A percentile compares a stretch with the other conserved stretches of the same genome.
Conservation (phyloP, 768 basidiomycete genomes). For the Punctularia strigosozonata region DNA sequence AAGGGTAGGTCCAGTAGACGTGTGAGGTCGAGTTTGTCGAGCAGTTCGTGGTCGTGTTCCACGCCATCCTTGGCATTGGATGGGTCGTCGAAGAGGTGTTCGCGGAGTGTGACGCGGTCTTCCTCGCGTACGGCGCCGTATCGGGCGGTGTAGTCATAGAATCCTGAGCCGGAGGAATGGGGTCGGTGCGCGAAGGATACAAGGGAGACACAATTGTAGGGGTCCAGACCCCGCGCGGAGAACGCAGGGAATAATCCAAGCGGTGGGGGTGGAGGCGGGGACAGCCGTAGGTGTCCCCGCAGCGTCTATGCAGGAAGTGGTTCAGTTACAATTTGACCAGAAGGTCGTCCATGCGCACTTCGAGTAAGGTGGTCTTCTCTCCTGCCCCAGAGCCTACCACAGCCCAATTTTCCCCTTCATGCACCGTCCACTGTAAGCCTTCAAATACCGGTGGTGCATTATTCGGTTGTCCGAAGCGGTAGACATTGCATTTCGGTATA, state of each 20-base stretch:
- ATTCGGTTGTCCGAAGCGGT: slow-evolving; percentile 47
- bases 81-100: slow-evolving; percentile 52
- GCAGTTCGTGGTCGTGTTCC: slow-evolving; percentile 28
- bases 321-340: background rate
- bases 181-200: slow-evolving; percentile 62
- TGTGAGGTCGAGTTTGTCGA: slow-evolving; percentile 49
- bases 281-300: slow-evolving; percentile 28
- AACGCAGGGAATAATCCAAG: slow-evolving; percentile 75
- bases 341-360: slow-evolving; percentile 29
- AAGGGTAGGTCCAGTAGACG: slow-evolving; percentile 71
- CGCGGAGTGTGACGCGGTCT: slow-evolving; percentile 64
- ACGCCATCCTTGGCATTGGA: slow-evolving; percentile 15
- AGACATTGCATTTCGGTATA: slow-evolving; percentile 39
- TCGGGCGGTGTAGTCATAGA: slow-evolving; percentile 88
- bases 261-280: slow-evolving; percentile 46
- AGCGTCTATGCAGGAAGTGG: background rate
- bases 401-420: slow-evolving; percentile 62
- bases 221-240: slow-evolving; percentile 27
- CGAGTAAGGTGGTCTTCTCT: slow-evolving; percentile 49
- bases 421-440: slow-evolving; percentile 45
- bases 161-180: slow-evolving; percentile 49
- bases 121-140: slow-evolving; percentile 85
- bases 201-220: slow-evolving; percentile 36
- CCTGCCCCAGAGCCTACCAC: slow-evolving; percentile 56
- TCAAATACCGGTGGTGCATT: slow-evolving; percentile 34